Percentiles rank a stretch among this genome's conserved stretches.
phyloP scores from a whole-genome alignment of 306 rosid species.

The Acacia crassicarpa region DNA sequence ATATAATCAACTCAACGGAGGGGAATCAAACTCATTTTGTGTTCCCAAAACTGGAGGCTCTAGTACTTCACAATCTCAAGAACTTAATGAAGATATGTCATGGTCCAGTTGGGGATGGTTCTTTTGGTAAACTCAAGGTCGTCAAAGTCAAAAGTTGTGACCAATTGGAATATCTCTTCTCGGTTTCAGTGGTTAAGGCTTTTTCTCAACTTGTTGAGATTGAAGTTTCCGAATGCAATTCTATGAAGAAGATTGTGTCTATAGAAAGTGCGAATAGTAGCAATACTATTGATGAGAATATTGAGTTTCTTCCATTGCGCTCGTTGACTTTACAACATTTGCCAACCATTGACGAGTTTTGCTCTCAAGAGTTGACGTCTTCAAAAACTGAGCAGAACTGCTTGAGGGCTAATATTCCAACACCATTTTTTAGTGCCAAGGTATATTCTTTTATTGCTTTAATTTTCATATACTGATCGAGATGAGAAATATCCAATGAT shows the following conservation, averaged over 20 bases:
- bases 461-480: not conserved
- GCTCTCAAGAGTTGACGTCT: not conserved
- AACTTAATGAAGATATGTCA: conserved; percentile 1
- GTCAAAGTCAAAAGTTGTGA: not conserved
- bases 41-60: not conserved
- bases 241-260: conserved; percentile 2
- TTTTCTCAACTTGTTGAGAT: conserved; percentile 4
- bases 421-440: not conserved
- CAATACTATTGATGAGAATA: not conserved
- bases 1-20: not conserved
- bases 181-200: not conserved
- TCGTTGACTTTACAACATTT: not conserved
- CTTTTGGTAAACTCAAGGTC: not conserved
- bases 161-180: not conserved
- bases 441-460: not conserved
- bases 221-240: not conserved
- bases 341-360: not conserved
- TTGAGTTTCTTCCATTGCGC: not conserved
- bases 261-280: not conserved
- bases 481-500: no score
- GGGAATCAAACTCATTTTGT: no score
- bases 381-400: not conserved
- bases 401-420: not conserved
- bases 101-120: not conserved
- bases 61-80: not conserved